Base-by-base conservation (phyloP, 805 yeast genomes). In the Suhomyces sp. region DNA sequence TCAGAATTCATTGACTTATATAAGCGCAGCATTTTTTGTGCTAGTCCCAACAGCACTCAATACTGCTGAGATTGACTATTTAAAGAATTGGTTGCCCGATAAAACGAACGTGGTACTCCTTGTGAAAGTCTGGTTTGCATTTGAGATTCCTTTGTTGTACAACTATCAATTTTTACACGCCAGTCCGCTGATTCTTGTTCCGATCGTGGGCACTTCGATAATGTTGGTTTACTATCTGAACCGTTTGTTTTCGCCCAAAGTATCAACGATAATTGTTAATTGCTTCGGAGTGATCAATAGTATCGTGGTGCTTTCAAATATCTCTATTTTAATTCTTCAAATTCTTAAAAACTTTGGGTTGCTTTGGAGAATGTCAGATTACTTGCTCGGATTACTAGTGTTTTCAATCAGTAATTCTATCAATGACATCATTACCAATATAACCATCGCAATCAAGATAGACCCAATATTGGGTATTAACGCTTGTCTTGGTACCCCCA, bases 401-500 rank as follows among this genome's bases (percentile, higher is more conserved):
- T 71, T 81, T 51, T 74, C 84, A 3, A 57, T 80, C 22, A 78
- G 81, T 31, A 81, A 80, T 54, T 79, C 82, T 4, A 64, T 79
- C 31, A 82, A 81, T 24, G 85, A 81, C 56, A 61, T 80, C 35
- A 69, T 80, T 27, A 75, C 82, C n/a, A 79, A 81, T 54, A 59
- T 72, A 2, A 76, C 83, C 7, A 62, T 81, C 12, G 74, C 81
- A 6, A 58, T 74, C 7, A 74, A 74, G 9, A 55, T 67, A 13
- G 60, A 66, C 44, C 71, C 76, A 2, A 55, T 65, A 6, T 59
- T 70, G 13, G 84, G 84, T 0, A 61, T 81, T 7, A 77, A 77
- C 56, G 75, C 85, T 0, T 80, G 84, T 56, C 68, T 80, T 51
- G 85, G 85, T 1, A 77, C 85, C 1, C 83, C 84, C 0, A 62